Conservation (phyloP, 257 asterid species). For the Gentiana straminea region DNA sequence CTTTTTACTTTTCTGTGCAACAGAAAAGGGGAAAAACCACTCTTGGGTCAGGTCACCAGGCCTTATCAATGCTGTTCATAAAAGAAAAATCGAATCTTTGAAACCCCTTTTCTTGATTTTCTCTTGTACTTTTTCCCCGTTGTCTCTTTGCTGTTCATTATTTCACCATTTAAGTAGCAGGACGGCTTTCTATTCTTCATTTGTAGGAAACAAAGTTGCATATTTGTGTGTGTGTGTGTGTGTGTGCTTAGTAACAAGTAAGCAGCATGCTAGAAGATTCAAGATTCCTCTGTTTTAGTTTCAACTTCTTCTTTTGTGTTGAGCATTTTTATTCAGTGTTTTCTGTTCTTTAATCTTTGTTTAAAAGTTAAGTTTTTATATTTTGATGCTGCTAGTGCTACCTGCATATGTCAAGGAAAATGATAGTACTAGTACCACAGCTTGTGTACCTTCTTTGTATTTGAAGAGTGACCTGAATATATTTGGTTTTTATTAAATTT, state of each 20-base stretch:
- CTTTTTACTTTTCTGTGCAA: slow-evolving; percentile 6
- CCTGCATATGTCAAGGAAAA: no score
- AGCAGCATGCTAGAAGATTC: slow-evolving; percentile 3
- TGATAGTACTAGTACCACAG: no score
- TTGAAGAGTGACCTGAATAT: no score
- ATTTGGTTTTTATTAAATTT: no score
- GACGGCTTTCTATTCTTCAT: not conserved
- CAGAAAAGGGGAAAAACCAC: slow-evolving; percentile 10
- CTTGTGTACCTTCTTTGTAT: no score
- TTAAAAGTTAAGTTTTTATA: no score
- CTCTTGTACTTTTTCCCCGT: not conserved
- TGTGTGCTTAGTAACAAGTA: not conserved
- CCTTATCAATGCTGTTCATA: slow-evolving; percentile 3
- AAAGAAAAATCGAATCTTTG: slow-evolving; percentile 6
- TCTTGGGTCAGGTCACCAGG: slow-evolving; percentile 9
- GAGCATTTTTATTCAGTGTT: not conserved
- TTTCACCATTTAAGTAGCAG: not conserved
- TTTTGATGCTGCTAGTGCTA: no score
- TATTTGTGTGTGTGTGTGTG: no score
- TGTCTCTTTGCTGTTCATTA: slow-evolving; percentile 9
- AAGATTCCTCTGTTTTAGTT: not conserved
- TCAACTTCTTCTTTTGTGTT: not conserved
- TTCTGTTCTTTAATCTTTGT: not conserved
- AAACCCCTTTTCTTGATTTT: slow-evolving; percentile 7
- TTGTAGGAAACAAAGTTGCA: not conserved